Evolutionary conservation across 352 stramenopile species (phyloP).

Genomic region (Thraustochytrium striatum): DNA sequence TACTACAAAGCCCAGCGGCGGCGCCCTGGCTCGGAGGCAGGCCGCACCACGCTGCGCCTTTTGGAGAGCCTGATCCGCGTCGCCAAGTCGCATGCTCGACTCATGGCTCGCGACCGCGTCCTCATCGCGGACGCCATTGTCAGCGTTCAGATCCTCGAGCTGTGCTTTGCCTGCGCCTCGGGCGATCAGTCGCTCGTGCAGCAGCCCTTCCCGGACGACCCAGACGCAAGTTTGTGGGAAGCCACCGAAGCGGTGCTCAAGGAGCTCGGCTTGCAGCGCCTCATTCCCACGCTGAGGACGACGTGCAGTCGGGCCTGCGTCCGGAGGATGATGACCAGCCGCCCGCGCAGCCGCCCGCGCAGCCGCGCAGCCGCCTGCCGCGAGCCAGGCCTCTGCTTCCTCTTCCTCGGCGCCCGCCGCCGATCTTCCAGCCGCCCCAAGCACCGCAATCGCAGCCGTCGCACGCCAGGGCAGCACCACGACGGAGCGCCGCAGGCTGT

Average conservation of each 20-base stretch:
- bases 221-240: background rate
- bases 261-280: background rate
- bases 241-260: background rate
- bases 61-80: conserved; percentile 88
- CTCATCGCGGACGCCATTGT: conserved; percentile 41
- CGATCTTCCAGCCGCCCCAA: too few species aligned
- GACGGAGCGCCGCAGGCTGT: too few species aligned
- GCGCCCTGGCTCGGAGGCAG: conserved; percentile 57
- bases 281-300: background rate
- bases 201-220: background rate
- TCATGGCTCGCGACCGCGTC: conserved; percentile 27
- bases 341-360: too few species aligned
- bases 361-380: too few species aligned
- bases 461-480: too few species aligned
- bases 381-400: too few species aligned
- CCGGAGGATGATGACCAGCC: background rate
- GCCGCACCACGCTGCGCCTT: conserved; percentile 84
- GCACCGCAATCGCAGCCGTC: too few species aligned
- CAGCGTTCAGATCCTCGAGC: conserved; percentile 15
- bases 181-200: background rate
- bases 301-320: background rate
- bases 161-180: background rate
- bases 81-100: conserved; percentile 55
- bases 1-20: conserved; percentile 78
- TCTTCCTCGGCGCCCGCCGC: too few species aligned